Evolutionary conservation across 2,329 filamentous ascomycete genomes (phyloP), one percentile per base, ranked within the genome.

Genomic region (Aureobasidium melanogenum): DNA sequence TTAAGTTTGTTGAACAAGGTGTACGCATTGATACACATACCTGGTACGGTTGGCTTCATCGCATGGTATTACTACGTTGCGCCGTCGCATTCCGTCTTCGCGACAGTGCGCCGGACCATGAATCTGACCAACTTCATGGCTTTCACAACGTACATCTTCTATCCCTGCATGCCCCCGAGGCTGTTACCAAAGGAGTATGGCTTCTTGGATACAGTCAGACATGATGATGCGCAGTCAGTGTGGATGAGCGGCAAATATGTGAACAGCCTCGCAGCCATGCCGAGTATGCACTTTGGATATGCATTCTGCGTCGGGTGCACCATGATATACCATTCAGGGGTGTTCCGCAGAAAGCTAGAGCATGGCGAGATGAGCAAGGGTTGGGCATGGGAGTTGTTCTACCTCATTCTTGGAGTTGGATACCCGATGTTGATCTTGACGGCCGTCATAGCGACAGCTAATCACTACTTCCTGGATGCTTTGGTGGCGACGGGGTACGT

Each of bases 41-140:
- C 82, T 2, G 82, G 82, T 19, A 84, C 81, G 46, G 81, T 84
- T 61, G 80, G 80, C 60, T 86, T 85, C 69, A 81, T 86, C 57
- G 83, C 80, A 46, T 86, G 82, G 79, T 86, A 84, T 71, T 86
- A 85, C 71, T 82, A 82, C 69, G 77, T 80, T 44, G 82, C 83
- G 3, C 79, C 80, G 4, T 79, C 74, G 1, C 76, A 79, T 68
- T 68, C 73, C 32, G 75, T 74, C 22, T 79, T 78, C 64, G 72
- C 76, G 43, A 67, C 71, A 39, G 75, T 72, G 48, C 76, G 76
- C 61, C 75, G 76, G 15, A 78, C 76, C 36, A 73, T 79, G 69
- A 78, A 75, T 6, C 72, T 82, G 24, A 80, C 79, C 63, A 82
- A 83, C 69, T 78, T 83, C 67, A 71, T 79, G 65, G 78, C 80